Base-by-base conservation (phyloP, 208 protist genomes). In the Acanthamoeba royreba region DNA sequence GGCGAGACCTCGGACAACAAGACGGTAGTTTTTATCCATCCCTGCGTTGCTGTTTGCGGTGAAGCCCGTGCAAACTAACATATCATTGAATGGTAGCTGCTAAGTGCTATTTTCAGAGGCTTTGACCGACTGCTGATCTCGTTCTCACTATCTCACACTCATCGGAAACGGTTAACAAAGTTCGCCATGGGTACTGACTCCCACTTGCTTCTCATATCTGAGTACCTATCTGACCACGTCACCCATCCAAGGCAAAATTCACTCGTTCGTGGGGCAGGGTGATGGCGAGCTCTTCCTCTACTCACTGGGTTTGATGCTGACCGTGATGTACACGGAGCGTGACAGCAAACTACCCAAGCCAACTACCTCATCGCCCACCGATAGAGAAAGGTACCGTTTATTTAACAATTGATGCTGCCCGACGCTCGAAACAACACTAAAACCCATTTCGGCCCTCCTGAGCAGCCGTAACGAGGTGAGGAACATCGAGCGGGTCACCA, bases 81-180 rank as follows among this genome's bases (percentile, higher is more conserved):
- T n/a, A n/a, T n/a, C n/a, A n/a, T n/a, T 33, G 28, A 19, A 81
- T 9, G 13, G 31, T 31, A 92, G 85, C 25, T 92, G 40, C 22
- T 92, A 53, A 92, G 58, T 8, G 47, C 55, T 15, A 52, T 92
- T n/a, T 92, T 92, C 22, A 8, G 85, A 4, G 85, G 85, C 17
- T 92, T 63, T 11, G 55, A 72, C 31, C 33, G 85, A 0, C 58
- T 92, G 46, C 49, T 92, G 53, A 74, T 92, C 25, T 92, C 85
- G n/a, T 92, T 92, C 43, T 92, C 85, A 17, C 85, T 92, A 4
- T 92, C 85, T 0, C 85, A 92, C 42, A 74, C 85, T 9, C 47
- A 92, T 28, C 85, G 85, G 40, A 72, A 87, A 38, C 79, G 79
- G 15, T 35, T 87, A 7, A 45, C 79, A 28, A 87, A 87, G 79